These are phyloP conservation scores for Phylloporus arenicola DNA, from an alignment of 768 basidiomycete species.

Conservation along the genomic window DNA sequence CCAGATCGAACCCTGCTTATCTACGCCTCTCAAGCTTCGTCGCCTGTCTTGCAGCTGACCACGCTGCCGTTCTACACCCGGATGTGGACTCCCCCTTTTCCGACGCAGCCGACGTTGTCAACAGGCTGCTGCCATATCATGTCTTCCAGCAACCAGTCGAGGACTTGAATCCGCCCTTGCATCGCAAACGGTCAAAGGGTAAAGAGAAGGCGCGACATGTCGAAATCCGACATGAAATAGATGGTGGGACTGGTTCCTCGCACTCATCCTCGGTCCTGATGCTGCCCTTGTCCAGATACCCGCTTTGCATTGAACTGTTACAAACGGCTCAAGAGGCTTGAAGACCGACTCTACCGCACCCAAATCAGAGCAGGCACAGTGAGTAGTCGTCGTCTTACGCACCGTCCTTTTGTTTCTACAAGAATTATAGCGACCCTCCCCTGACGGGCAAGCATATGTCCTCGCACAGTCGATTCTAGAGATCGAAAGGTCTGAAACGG, in stretches of 20 bases:
- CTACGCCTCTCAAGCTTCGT: slow-evolving; percentile 42
- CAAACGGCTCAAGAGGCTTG: slow-evolving; percentile 49
- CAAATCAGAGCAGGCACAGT: slow-evolving; percentile 56
- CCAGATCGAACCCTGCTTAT: slow-evolving; percentile 10
- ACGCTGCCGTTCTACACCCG: slow-evolving; percentile 53
- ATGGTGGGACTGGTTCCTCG: slow-evolving; percentile 35
- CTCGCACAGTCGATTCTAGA: slow-evolving; percentile 64
- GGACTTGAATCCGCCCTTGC: slow-evolving; percentile 42
- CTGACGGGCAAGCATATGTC: slow-evolving; percentile 58
- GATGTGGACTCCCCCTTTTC: slow-evolving; percentile 67
- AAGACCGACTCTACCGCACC: slow-evolving; percentile 52
- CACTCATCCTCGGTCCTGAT: background rate
- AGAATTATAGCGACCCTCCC: slow-evolving; percentile 47
- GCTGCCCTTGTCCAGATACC: slow-evolving; percentile 45
- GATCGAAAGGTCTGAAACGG: slow-evolving; percentile 57
- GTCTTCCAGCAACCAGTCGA: slow-evolving; percentile 70
- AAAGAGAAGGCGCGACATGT: slow-evolving; percentile 53
- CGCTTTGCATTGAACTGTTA: slow-evolving; percentile 64
- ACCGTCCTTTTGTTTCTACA: slow-evolving; percentile 1
- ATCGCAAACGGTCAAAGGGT: slow-evolving; percentile 41
- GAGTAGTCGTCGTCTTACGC: slow-evolving; percentile 16
- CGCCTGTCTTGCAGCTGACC: slow-evolving; percentile 56
- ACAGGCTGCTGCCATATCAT: slow-evolving; percentile 76
- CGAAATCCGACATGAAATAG: slow-evolving; percentile 46
- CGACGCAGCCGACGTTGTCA: slow-evolving; percentile 56